Evolutionary conservation across 495 filamentous ascomycete species (phyloP).

Genomic region (Penicillium diatomitis): DNA sequence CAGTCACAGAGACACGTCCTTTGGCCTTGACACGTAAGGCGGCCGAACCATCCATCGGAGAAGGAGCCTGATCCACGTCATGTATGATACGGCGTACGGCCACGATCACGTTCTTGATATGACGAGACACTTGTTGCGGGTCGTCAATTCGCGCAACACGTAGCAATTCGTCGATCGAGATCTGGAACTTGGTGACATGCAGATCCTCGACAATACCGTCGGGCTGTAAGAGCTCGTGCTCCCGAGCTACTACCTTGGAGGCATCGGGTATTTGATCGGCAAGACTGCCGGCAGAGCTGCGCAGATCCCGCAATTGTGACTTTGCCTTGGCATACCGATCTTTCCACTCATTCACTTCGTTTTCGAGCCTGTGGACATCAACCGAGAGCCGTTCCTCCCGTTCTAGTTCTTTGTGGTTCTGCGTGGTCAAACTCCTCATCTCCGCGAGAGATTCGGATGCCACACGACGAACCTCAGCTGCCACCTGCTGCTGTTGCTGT

Average conservation of each 20-base stretch:
- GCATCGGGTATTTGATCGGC: slow-evolving; percentile 54
- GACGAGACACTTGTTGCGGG: slow-evolving; percentile 60
- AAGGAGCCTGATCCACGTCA: slow-evolving; percentile 55
- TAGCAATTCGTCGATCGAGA: slow-evolving; percentile 89
- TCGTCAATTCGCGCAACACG: slow-evolving; percentile 63
- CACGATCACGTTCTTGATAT: slow-evolving; percentile 74
- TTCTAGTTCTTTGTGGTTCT: slow-evolving; percentile 68
- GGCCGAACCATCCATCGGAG: slow-evolving; percentile 27
- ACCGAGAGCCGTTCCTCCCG: slow-evolving; percentile 67
- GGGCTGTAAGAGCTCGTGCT: slow-evolving; percentile 60
- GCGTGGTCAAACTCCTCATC: slow-evolving; percentile 78
- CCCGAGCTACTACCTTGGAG: slow-evolving; percentile 46
- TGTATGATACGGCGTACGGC: slow-evolving; percentile 72
- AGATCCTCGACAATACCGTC: slow-evolving; percentile 80
- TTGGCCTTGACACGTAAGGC: slow-evolving; percentile 57
- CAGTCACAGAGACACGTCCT: slow-evolving; percentile 72
- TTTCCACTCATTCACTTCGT: slow-evolving; percentile 81
- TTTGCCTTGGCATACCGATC: slow-evolving; percentile 78
- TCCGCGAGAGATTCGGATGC: slow-evolving; percentile 77
- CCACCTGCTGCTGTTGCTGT: slow-evolving; percentile 69
- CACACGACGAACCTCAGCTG: slow-evolving; percentile 78
- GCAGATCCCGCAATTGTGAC: slow-evolving; percentile 72
- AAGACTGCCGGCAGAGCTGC: slow-evolving; percentile 68
- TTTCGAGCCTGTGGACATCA: slow-evolving; percentile 65
- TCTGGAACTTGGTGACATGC: slow-evolving; percentile 90